phyloP scores from a whole-genome alignment of 1,139 yeast species.

The Hyphopichia buzzinii region DNA sequence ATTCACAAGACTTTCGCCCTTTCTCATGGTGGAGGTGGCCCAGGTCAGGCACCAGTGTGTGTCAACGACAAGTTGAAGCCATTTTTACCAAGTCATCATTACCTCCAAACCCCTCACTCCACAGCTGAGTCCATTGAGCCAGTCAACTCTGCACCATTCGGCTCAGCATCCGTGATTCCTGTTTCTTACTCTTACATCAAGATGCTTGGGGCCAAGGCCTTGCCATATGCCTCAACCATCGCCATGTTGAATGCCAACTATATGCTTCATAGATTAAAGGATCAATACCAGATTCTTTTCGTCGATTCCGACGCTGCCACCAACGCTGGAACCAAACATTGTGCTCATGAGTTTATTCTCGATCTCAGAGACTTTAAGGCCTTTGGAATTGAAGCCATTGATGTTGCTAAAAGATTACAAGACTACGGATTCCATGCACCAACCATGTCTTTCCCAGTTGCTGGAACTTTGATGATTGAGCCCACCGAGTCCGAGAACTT shows the following conservation, averaged over 20 bases:
- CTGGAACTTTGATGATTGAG: slow-evolving; percentile 96
- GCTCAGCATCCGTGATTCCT: slow-evolving; percentile 90
- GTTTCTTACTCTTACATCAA: slow-evolving; percentile 94
- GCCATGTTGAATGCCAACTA: slow-evolving; percentile 96
- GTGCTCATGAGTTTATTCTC: slow-evolving; percentile 95
- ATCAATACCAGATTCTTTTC: slow-evolving; percentile 74
- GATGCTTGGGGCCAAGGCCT: slow-evolving; percentile 82
- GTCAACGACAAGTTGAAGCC: slow-evolving; percentile 80
- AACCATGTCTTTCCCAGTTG: slow-evolving; percentile 97
- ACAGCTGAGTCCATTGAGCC: slow-evolving; percentile 62
- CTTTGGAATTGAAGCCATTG: slow-evolving; percentile 88
- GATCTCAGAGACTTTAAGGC: slow-evolving; percentile 85
- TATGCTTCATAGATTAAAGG: slow-evolving; percentile 76
- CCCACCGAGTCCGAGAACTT: slow-evolving; percentile 95
- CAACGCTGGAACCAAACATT: slow-evolving; percentile 62
- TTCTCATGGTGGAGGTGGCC: slow-evolving; percentile 99
- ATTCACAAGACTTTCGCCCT: slow-evolving; percentile 96
- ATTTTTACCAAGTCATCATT: slow-evolving; percentile 77
- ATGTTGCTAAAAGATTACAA: slow-evolving; percentile 93
- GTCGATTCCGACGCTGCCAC: slow-evolving; percentile 47
- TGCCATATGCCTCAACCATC: slow-evolving; percentile 80
- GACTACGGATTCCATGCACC: slow-evolving; percentile 99
- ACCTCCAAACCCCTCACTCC: slow-evolving; percentile 57
- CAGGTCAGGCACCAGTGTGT: slow-evolving; percentile 98
- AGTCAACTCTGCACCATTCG: slow-evolving; percentile 92